Evolutionary conservation across 73 alveolate species (phyloP).

Genomic region (Diophrys sp.): DNA sequence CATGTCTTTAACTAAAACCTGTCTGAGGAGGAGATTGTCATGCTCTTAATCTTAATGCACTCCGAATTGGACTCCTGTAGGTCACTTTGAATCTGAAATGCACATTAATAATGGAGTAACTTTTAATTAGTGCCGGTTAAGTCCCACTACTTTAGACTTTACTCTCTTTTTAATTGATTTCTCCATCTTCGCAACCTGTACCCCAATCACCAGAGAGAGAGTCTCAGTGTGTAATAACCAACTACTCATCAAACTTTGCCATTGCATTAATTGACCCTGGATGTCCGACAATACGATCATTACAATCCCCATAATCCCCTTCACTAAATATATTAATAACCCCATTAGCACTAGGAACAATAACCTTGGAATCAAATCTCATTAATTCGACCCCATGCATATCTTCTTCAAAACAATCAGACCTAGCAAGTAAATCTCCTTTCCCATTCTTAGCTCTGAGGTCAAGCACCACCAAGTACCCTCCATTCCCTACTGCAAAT

Average conservation of each 20-base stretch:
- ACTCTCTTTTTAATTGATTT: too few relatives aligned
- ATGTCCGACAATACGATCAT: constrained; percentile 86
- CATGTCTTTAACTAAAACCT: too few relatives aligned
- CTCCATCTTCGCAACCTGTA: too few relatives aligned
- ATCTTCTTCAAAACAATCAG: constrained; percentile 93
- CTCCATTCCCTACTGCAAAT: constrained; percentile 76
- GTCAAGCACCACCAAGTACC: constrained; percentile 91
- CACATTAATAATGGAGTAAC: too few relatives aligned
- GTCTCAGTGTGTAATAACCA: constrained; percentile 84
- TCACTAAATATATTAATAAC: constrained; percentile 79
- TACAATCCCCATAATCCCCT: constrained; percentile 96
- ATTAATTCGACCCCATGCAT: constrained; percentile 68
- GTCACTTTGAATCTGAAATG: too few relatives aligned
- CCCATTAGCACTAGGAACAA: constrained; percentile 85
- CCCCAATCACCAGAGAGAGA: too few relatives aligned
- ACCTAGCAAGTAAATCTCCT: constrained; percentile 81
- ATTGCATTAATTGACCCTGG: constrained; percentile 87
- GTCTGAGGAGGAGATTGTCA: too few relatives aligned
- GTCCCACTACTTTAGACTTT: too few relatives aligned
- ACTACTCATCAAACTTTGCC: constrained; percentile 87
- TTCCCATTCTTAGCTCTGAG: constrained; percentile 65
- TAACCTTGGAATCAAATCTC: constrained; percentile 79
- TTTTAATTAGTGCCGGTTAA: too few relatives aligned
- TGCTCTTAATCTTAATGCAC: too few relatives aligned
- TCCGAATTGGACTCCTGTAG: too few relatives aligned